Evolutionary conservation across 139 green algal genomes (phyloP).

Genomic region (Astrephomene gubernaculifera): DNA sequence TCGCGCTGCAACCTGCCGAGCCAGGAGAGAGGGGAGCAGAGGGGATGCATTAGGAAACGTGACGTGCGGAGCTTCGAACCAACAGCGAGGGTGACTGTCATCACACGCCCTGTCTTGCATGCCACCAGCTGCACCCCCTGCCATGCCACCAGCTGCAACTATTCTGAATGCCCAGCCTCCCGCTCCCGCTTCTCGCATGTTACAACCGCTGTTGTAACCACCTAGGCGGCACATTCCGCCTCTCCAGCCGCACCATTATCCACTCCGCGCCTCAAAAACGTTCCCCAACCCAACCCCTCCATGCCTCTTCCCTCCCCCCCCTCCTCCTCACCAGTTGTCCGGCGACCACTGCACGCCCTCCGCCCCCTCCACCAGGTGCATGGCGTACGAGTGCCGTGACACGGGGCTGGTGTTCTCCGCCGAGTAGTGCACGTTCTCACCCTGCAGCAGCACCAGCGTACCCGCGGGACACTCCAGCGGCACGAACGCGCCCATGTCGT

Average conservation of each 20-base stretch:
- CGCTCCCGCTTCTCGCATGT: not conserved
- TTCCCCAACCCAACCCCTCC: too few species aligned
- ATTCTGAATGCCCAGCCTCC: not conserved
- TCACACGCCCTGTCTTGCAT: too few species aligned
- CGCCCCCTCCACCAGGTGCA: slow-evolving; percentile 86
- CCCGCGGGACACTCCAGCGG: slow-evolving; percentile 84
- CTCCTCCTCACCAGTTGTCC: slow-evolving; percentile 81
- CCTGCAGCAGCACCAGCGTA: slow-evolving; percentile 91
- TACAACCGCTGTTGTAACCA: not conserved
- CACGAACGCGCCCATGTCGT: slow-evolving; percentile 74
- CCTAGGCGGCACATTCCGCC: not conserved
- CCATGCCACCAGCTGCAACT: not conserved
- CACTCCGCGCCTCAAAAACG: not conserved
- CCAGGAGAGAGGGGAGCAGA: not conserved
- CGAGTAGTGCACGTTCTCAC: slow-evolving; percentile 71
- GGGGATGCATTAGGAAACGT: too few species aligned
- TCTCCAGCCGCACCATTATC: not conserved
- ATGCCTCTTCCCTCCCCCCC: not conserved
- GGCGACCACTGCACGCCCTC: slow-evolving; percentile 59
- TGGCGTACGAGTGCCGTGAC: slow-evolving; percentile 83
- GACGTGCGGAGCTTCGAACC: too few species aligned
- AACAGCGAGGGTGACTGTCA: too few species aligned
- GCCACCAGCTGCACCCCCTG: not conserved
- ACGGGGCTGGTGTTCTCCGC: slow-evolving; percentile 56
- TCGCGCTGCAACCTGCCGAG: slow-evolving; percentile 64